Evolutionary conservation across 495 filamentous ascomycete species (phyloP), one percentile per base, ranked within the genome.

Genomic region (Neurospora sp.): DNA sequence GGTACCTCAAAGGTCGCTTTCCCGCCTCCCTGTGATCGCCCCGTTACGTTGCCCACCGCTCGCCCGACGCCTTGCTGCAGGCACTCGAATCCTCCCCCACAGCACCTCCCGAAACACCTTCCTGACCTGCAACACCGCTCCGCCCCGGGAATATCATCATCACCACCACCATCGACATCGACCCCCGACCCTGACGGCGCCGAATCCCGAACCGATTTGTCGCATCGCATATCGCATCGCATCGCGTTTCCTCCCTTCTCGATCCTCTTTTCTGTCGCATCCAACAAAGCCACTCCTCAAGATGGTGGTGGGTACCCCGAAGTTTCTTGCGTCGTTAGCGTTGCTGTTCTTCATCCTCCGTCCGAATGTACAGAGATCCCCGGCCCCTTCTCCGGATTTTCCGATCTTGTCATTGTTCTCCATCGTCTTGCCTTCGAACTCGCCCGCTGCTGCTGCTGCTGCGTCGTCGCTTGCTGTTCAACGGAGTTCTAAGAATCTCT

Each of bases 221-320:
- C 62, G 39, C 71, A 45, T 75, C 71, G 71, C 73, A 72, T 70
- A 11, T 42, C 43, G 4, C n/a, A 71, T 70, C 66, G 43, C 45
- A 34, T 40, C 17, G 28, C 54, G 54, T 36, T 34, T 34, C 54
- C 15, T 66, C 54, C 54, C 69, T 11, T 62, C 10, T 48, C 69
- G 62, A 69, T 37, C 31, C 36, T 38, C 19, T 66, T 42, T 24
- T 73, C 5, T 34, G 9, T 74, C 42, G 69, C 28, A 73, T 21
- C 19, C 48, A 43, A 37, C 37, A 39, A 17, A 54, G n/a, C 48
- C 42, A 69, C 69, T 48, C 73, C 71, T 72, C 76, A 84, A 77
- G 45, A 86, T 86, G 84, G 84, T 86, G 79, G 83, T 84, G 75
- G 75, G 83, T 85, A 69, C 40, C 66, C 72, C 74, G 73, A 37